Conservation (phyloP, 2,329 filamentous ascomycete genomes). For the Fusarium phyllophilum region DNA sequence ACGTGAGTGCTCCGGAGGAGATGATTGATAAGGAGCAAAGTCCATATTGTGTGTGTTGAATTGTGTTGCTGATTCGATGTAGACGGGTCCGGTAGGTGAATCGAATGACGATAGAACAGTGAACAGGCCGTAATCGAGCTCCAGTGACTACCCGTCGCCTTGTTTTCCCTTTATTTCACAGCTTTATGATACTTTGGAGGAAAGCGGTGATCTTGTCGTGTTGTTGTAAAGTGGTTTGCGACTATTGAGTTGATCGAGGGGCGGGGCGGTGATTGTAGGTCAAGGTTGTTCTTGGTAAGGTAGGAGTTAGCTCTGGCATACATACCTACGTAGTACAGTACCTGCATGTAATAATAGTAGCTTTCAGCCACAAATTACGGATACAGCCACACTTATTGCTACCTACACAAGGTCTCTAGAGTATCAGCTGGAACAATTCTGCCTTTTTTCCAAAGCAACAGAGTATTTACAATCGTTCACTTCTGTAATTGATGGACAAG, state of each 20-base stretch:
- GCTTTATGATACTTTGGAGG: not conserved
- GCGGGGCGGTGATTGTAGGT: conserved; percentile 27
- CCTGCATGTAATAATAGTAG: conserved; percentile 3
- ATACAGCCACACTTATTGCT: conserved; percentile 20
- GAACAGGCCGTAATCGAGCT: not conserved
- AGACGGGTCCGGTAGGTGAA: not conserved
- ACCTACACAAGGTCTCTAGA: not conserved
- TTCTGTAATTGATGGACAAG: not conserved
- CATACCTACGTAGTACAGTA: not conserved
- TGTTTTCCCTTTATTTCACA: not conserved
- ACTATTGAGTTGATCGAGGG: not conserved
- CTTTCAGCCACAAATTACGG: conserved; percentile 20
- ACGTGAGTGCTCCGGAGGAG: conserved; percentile 84
- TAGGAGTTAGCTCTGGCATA: conserved; percentile 9
- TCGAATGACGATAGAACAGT: not conserved
- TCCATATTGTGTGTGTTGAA: conserved; percentile 68
- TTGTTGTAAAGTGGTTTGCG: not conserved
- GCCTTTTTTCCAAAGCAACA: not conserved
- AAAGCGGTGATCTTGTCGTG: not conserved
- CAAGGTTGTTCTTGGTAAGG: conserved; percentile 2
- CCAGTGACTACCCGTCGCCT: not conserved
- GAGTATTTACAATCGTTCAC: not conserved
- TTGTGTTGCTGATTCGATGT: not conserved
- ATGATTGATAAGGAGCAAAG: conserved; percentile 97
- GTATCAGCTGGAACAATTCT: not conserved